phyloP scores from a whole-genome alignment of 202 grass and related monocot genomes.

The Digitaria exilis region DNA sequence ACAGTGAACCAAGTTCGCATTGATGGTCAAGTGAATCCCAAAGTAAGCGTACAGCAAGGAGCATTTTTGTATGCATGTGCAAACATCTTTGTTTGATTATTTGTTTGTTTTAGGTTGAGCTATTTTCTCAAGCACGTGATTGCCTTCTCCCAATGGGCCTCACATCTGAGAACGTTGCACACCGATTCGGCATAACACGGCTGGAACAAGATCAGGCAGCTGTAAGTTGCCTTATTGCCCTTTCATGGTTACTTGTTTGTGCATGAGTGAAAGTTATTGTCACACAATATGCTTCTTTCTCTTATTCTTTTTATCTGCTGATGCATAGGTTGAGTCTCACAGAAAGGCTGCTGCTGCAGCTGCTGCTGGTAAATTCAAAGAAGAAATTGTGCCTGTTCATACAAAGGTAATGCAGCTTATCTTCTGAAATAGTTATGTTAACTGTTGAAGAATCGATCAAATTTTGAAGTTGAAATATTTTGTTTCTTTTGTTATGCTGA shows the following conservation, averaged over 20 bases:
- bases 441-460: background rate
- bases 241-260: background rate
- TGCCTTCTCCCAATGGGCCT: slow-evolving; percentile 95
- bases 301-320: slow-evolving; percentile 28
- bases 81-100: slow-evolving; percentile 34
- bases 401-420: slow-evolving; percentile 61
- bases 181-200: slow-evolving; percentile 75
- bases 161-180: slow-evolving; percentile 93
- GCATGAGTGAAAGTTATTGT: background rate
- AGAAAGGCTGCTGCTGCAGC: slow-evolving; percentile 69
- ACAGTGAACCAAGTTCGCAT: slow-evolving; percentile 54
- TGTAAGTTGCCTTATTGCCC: slow-evolving; percentile 53
- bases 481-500: slow-evolving; percentile 4
- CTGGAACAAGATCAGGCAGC: slow-evolving; percentile 82
- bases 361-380: slow-evolving; percentile 83
- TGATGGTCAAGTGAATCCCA: slow-evolving; percentile 62
- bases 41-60: slow-evolving; percentile 47
- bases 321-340: slow-evolving; percentile 87
- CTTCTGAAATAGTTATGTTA: slow-evolving; percentile 14
- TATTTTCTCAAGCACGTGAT: slow-evolving; percentile 86
- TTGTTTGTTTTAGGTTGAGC: slow-evolving; percentile 54
- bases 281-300: background rate
- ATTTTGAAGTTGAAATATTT: background rate
- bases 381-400: slow-evolving; percentile 85
- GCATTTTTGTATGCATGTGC: slow-evolving; percentile 7